These are phyloP conservation scores for Ophiostoma tasmaniense DNA, from an alignment of 2,329 filamentous ascomycete genomes.

Conservation along the genomic window DNA sequence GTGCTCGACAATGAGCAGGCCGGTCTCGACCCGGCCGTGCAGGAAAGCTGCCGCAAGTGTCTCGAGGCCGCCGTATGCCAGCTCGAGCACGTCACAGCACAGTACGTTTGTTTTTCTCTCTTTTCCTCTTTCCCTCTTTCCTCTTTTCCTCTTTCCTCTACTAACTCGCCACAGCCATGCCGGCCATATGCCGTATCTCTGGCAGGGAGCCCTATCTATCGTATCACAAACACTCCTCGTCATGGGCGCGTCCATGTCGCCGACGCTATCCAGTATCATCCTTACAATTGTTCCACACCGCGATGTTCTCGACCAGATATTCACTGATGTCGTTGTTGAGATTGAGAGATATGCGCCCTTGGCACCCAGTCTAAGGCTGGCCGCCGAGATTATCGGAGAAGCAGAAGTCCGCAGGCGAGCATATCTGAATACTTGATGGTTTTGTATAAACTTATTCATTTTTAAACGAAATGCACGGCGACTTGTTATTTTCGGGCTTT, in stretches of 20 bases:
- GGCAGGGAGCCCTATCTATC: conserved; percentile 76
- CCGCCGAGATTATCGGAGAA: conserved; percentile 73
- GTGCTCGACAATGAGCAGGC: conserved; percentile 70
- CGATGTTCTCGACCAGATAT: conserved; percentile 63
- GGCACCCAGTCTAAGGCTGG: conserved; percentile 65
- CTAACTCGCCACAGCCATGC: conserved; percentile 44
- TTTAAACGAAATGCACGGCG: too few species aligned
- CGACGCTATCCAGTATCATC: conserved; percentile 59
- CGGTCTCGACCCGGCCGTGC: conserved; percentile 61
- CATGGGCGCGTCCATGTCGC: conserved; percentile 78
- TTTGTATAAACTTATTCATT: not conserved
- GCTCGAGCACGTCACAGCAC: conserved; percentile 67
- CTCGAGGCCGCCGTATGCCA: conserved; percentile 72
- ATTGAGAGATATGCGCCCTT: conserved; percentile 66
- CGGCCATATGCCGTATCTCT: conserved; percentile 77
- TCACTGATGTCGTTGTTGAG: conserved; percentile 67
- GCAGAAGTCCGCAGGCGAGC: conserved; percentile 63
- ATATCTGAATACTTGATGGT: conserved; percentile 23
- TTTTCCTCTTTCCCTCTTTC: not conserved
- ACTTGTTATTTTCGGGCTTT: too few species aligned
- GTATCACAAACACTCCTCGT: conserved; percentile 73
- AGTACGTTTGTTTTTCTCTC: conserved; percentile 28
- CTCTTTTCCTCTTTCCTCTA: not conserved
- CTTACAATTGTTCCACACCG: conserved; percentile 45
- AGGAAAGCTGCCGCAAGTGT: conserved; percentile 72